Base-by-base conservation (phyloP, 345 rosid species). In the Hibiscus tridactylites region DNA sequence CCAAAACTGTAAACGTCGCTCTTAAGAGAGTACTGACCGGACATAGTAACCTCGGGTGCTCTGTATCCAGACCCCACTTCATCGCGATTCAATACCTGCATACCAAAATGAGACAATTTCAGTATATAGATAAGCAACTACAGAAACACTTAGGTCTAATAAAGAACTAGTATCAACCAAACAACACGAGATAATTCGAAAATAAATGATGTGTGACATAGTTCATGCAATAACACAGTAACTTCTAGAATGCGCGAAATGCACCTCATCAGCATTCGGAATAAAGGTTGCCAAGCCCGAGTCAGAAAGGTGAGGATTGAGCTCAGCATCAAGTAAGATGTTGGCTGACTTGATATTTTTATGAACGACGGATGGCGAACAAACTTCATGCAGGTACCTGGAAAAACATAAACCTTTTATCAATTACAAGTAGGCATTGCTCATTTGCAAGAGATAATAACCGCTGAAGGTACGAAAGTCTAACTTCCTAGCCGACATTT, bases 1-100 rank as follows among this genome's bases (percentile, higher is more conserved):
- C 99, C 99, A 71, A 95, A 92, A 80, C 92, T 84, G 74, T 95
- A 95, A 35, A 95, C 93, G 75, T 95, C 99, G 61, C 99, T 95
- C 85, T 95, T 86, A 16, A 95, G 82, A 59, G 96, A 85, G 78
- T 92, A 89, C 70, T 85, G 91, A 65, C 96, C 97, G 24, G 99
- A 90, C 98, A 92, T 85, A 2, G 88, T 84, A 73, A 91, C 94
- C 85, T 95, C 99, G 0, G 99, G 99, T 65, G 99, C 98, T 50
- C 88, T 75, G 76, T 86, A 92, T 78, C 96, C 96, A 24, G 86
- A 79, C 12, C 88, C 91, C 49, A 84, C 82, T 64, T 90, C 84
- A 76, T 88, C 82, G 37, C 85, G 83, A 82, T 87, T 86, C 76
- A 90, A 72, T 60, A 76, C 82, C 99, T 95, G 85, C 84, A 85